phyloP scores from a whole-genome alignment of 768 basidiomycete species.

The Auriculariales sp. region DNA sequence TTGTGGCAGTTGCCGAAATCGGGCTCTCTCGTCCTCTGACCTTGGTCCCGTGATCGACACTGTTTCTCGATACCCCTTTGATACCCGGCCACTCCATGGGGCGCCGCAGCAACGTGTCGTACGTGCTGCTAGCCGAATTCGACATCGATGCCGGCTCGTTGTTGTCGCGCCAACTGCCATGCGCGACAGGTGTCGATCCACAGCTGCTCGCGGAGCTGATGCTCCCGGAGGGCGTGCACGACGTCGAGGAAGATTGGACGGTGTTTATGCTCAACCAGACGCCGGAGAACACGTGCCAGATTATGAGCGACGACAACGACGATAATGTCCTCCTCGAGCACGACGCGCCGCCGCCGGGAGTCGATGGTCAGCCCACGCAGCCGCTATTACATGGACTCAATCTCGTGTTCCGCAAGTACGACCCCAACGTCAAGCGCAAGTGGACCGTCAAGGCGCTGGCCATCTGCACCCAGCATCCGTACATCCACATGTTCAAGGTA shows the following conservation, averaged over 20 bases:
- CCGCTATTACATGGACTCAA: slow-evolving; percentile 73
- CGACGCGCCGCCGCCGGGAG: background rate
- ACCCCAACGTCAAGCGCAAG: slow-evolving; percentile 54
- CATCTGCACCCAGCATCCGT: slow-evolving; percentile 84
- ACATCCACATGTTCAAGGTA: slow-evolving; percentile 93
- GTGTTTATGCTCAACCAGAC: slow-evolving; percentile 97
- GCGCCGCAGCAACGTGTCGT: slow-evolving; percentile 31
- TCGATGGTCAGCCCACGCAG: slow-evolving; percentile 7
- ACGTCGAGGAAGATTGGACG: slow-evolving; percentile 93
- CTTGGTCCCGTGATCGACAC: too few relatives aligned
- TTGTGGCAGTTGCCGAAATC: too few relatives aligned
- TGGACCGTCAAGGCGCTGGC: slow-evolving; percentile 81
- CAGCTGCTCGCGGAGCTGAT: slow-evolving; percentile 95
- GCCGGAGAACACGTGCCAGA: slow-evolving; percentile 71
- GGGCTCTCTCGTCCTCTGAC: too few relatives aligned
- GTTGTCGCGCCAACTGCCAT: slow-evolving; percentile 90
- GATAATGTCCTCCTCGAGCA: slow-evolving; percentile 14
- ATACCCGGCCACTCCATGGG: slow-evolving; percentile 15
- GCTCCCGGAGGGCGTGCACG: slow-evolving; percentile 96
- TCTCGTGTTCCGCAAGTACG: slow-evolving; percentile 82
- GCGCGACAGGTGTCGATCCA: slow-evolving; percentile 79
- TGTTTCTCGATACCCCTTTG: too few relatives aligned
- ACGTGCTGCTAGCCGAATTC: slow-evolving; percentile 95
- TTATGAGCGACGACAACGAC: slow-evolving; percentile 27
- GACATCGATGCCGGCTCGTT: slow-evolving; percentile 92